Base-by-base conservation (phyloP, 495 filamentous ascomycete genomes). In the Echria macrotheca region DNA sequence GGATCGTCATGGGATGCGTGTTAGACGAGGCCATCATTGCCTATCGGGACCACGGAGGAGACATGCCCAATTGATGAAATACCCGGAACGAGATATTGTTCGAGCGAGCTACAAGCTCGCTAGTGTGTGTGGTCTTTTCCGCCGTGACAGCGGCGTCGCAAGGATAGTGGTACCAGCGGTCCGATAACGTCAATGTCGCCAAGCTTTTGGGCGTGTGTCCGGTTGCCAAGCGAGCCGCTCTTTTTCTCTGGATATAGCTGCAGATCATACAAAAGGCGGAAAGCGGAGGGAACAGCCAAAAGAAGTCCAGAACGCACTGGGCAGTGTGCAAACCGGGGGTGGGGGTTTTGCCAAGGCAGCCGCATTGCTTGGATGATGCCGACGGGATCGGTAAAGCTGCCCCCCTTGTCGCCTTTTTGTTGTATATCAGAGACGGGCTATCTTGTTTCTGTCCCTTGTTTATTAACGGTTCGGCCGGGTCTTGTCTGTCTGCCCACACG, bases 311-410 rank as follows among this genome's bases (percentile, higher is more conserved):
- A 31, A 31, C 28, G 12, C 28, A 11, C n/a, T 33, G n/a, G 28
- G 44, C 10, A 12, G 19, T n/a, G 19, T 46, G 26, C 9, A 21
- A 35, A 33, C 28, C 44, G 18, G 46, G 33, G 33, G 36, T 18
- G 19, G 38, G 39, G 40, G 31, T 23, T 17, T 36, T 47, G 53
- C 53, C 53, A 55, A 55, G 53, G 53, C 43, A 42, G 53, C 53
- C 53, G 48, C 53, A 55, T 36, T 29, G 25, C 38, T 44, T 40
- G 25, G 18, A 23, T n/a, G 15, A n/a, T n/a, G n/a, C n/a, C n/a
- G n/a, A n/a, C n/a, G n/a, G n/a, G n/a, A n/a, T n/a, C n/a, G n/a
- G n/a, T n/a, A n/a, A n/a, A n/a, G n/a, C n/a, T n/a, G n/a, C n/a
- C n/a, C n/a, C n/a, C n/a, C n/a, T n/a, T n/a, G n/a, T n/a, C n/a